Evolutionary conservation across 2,329 filamentous ascomycete genomes (phyloP).

Genomic region (Fusarium sp.): DNA sequence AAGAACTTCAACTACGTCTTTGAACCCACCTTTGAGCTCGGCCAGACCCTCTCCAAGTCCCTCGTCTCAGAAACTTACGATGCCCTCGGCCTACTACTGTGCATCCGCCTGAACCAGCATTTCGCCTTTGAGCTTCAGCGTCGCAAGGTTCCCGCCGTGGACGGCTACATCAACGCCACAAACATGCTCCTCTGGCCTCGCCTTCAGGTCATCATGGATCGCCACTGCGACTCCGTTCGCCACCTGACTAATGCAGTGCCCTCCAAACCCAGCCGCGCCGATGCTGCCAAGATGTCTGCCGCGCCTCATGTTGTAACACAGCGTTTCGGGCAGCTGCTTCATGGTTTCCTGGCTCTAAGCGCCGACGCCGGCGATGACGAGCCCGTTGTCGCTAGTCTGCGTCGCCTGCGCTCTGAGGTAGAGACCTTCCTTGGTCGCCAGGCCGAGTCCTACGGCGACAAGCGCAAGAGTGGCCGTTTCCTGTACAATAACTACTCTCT

Average conservation of each 20-base stretch:
- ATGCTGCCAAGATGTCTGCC: conserved; percentile 76
- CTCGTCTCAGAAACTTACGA: conserved; percentile 86
- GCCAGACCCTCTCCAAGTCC: conserved; percentile 81
- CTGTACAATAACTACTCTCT: conserved; percentile 97
- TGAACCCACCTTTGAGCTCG: conserved; percentile 89
- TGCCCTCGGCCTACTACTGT: conserved; percentile 89
- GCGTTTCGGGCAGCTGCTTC: conserved; percentile 92
- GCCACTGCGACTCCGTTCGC: conserved; percentile 90
- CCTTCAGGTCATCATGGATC: conserved; percentile 93
- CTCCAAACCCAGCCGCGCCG: conserved; percentile 62
- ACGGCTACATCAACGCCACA: conserved; percentile 93
- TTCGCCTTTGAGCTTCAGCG: conserved; percentile 95
- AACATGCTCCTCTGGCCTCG: conserved; percentile 98
- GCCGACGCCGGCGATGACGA: conserved; percentile 96
- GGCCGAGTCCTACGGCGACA: conserved; percentile 82
- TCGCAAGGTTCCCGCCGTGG: conserved; percentile 88
- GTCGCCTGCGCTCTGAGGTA: conserved; percentile 83
- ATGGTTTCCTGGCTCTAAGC: conserved; percentile 86
- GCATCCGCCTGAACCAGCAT: conserved; percentile 93
- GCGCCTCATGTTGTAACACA: conserved; percentile 95
- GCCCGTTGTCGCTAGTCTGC: conserved; percentile 86
- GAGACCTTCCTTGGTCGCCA: conserved; percentile 86
- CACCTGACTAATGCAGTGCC: conserved; percentile 70
- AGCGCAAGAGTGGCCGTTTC: conserved; percentile 87
- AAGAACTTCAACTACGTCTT: conserved; percentile 91